Base-by-base conservation (phyloP, 2,329 filamentous ascomycete genomes). In the Trichoderma simmonsii region DNA sequence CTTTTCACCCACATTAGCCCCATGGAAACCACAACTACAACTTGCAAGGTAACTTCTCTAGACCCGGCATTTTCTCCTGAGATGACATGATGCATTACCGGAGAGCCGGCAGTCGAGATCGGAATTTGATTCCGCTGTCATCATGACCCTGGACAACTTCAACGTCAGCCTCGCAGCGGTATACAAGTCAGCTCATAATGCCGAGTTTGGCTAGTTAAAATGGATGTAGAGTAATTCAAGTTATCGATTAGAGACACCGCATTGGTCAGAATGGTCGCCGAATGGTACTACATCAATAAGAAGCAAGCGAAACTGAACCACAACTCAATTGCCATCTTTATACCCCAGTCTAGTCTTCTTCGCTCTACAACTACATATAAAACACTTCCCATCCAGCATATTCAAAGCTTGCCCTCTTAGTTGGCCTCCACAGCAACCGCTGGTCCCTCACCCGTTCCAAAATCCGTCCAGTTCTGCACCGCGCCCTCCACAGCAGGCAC, bases 391-490 rank as follows among this genome's bases (percentile, higher is more conserved):
- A 11, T 2, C 26, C 6, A 2, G 0, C 12, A 34, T 32, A 24
- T 30, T 1, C 12, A 32, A 30, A 54, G 2, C n/a, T 6, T 26
- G 0, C 14, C 0, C 48, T 4, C 15, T 57, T 36, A 66, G 11
- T 36, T 39, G 21, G 34, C 36, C 24, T 36, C 63, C 6, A 56
- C 6, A 32, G 24, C 8, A 8, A 21, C 51, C 4, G 11, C 30
- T 1, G 21, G 21, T 1, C 32, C 63, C 15, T 57, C 48, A 0
- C 48, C 63, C 12, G 30, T 66, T 14, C 63, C 63, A 56, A 66
- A 66, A 28, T 66, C 63, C 43, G 63, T 36, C 63, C 63, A 66
- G 14, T 66, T 66, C 51, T 66, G 63, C 4, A 36, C 63, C 14
- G 63, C 63, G 2, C 63, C 63, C 18, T 66, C 48, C 56, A 66